Percentiles rank a stretch among this genome's conserved stretches.
phyloP scores from a whole-genome alignment of 371 early-diverging fungal genomes.

The Lichtheimia ramosa region DNA sequence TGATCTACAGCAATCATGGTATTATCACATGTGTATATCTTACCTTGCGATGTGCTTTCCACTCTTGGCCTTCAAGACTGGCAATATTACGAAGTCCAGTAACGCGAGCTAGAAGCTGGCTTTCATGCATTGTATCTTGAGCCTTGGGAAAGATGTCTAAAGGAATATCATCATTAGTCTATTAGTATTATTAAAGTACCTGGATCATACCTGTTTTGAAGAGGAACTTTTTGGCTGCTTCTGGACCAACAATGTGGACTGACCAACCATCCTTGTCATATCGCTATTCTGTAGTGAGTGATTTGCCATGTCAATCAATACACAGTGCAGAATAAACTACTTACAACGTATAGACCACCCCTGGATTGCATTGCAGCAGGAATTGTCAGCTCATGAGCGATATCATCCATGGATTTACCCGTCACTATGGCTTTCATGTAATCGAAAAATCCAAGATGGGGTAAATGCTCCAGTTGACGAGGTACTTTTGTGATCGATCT shows the following conservation, averaged over 20 bases:
- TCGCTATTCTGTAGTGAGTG: neutral
- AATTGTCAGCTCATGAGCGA: conserved; percentile 2
- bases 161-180: too few species aligned
- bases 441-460: conserved; percentile 9
- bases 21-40: too few species aligned
- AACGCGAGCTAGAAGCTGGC: conserved; percentile 8
- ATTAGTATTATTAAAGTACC: neutral
- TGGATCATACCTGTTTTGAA: conserved; percentile 13
- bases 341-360: conserved; percentile 12
- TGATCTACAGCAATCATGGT: too few species aligned
- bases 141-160: too few species aligned
- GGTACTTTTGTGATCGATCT: conserved; percentile 4
- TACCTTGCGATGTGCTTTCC: conserved; percentile 29
- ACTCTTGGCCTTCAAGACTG: conserved; percentile 18
- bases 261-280: conserved; percentile 18
- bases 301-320: too few species aligned
- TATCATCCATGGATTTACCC: conserved; percentile 2
- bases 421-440: neutral
- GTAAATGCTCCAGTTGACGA: conserved; percentile 7
- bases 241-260: conserved; percentile 19
- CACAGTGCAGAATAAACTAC: neutral
- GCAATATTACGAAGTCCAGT: conserved; percentile 20
- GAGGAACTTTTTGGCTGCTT: conserved; percentile 14
- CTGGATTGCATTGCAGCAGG: conserved; percentile 2
- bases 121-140: too few species aligned